Evolutionary conservation across 352 stramenopile genomes (phyloP), one percentile per base, ranked within the genome.

Genomic region (Phytophthora europaea): DNA sequence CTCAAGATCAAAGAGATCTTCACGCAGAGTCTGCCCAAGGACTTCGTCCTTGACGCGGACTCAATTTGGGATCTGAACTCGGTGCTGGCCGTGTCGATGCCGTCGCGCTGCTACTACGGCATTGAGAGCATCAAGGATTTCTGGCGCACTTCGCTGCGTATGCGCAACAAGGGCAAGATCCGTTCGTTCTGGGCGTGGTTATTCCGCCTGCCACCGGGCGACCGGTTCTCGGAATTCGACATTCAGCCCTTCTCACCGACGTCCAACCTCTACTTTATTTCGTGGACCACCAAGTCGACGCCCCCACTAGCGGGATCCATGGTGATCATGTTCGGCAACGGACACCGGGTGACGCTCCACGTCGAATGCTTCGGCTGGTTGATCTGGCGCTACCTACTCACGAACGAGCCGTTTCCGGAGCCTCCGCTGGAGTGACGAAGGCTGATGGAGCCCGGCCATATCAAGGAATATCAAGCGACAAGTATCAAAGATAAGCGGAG

Each of bases 1-100:
- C 78, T 95, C 64, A 95, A 95, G 76, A 94, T 95, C 73, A 94
- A 95, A 65, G 88, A 95, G 77, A 93, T 95, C 66, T 95, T 95
- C 70, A 95, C 84, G 55, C 88, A 95, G 73, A 93, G 84, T 64
- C 66, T 95, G 56, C 88, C 88, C 6, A 95, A 95, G 61, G 88
- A 95, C 70, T 95, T 95, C 74, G 88, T 94, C 23, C 73, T 95
- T 67, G 87, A 95, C 73, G 88, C 86, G 8, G 88, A 94, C 65
- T 91, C 88, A 51, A 95, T 95, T 57, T 95, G 88, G 88, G 88
- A 94, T 67, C 68, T 93, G 22, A 95, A 95, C 70, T 95, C 88
- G 57, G 88, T 95, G 66, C 75, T 95, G 28, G 87, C 88, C 12
- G 88, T 95, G 36, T 95, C 88, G 12, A 95, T 95, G 88, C 88